Evolutionary conservation across 2,329 filamentous ascomycete genomes (phyloP), one percentile per base, ranked within the genome.

Genomic region (Clathrospora elynae): DNA sequence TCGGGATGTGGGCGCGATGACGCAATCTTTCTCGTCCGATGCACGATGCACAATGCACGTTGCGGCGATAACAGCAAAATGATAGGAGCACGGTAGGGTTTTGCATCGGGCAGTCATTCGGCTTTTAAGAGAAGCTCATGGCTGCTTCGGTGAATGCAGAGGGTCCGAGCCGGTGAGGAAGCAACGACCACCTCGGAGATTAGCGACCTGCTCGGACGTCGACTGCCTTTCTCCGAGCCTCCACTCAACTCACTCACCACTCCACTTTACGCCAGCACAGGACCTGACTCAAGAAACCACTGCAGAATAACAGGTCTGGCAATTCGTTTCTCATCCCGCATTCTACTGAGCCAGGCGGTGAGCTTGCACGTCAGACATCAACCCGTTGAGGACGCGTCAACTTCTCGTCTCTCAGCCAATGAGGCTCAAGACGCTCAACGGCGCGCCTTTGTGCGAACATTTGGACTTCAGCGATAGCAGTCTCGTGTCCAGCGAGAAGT

Each of bases 401-500:
- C 17, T 22, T 17, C 6, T n/a, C 14, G 6, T 11, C 29, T 19
- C 11, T 9, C 16, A 24, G 30, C 38, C 45, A 46, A 68, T 72
- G 55, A 75, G 81, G 39, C 62, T 69, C 35, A 66, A 62, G 38
- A 75, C 82, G 47, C 68, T 84, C 41, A 75, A 78, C 39, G 86
- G 86, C 16, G 83, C 85, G n/a, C 86, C 86, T 2, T 68, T 76
- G 22, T 62, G 71, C 19, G 69, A 68, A 7, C 68, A 72, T 16
- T 73, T 89, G 14, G 67, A 76, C 26, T 87, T 84, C 80, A 65
- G 75, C 31, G 64, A 78, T 9, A 55, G 68, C 1, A 57, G 64
- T n/a, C 74, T 88, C 25, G 68, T 83, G 12, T 59, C 75, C 29
- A 64, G 80, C n/a, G 61, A 75, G 6, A 61, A 64, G 9, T 80